Percentiles rank a stretch among this genome's conserved stretches.
Conservation (phyloP, 139 green algal genomes). For the Eudorina sp. region DNA sequence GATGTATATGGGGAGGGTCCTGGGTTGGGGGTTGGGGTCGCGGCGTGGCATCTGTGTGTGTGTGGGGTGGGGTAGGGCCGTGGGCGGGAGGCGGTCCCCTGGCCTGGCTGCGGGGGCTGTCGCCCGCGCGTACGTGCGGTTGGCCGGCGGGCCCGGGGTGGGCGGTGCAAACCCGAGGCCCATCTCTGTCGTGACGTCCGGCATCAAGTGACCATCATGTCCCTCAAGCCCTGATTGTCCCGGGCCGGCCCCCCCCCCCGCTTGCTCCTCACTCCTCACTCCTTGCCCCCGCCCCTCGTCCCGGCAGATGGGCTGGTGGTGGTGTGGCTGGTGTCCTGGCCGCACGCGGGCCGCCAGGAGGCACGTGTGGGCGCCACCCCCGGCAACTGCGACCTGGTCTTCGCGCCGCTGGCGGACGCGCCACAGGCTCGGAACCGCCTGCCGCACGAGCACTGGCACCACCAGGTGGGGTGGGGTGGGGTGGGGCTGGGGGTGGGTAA, state of each 20-base stretch:
- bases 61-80: no score
- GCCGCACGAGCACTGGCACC: conserved; percentile 46
- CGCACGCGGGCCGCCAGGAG: conserved; percentile 25
- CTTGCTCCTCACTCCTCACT: not conserved
- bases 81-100: no score
- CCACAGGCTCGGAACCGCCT: not conserved
- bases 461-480: conserved; percentile 14
- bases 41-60: no score
- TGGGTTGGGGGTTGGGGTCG: no score
- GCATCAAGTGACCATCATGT: no score
- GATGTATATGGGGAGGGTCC: no score
- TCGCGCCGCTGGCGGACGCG: conserved; percentile 15
- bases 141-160: no score
- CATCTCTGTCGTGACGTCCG: no score
- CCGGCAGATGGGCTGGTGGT: conserved; percentile 21
- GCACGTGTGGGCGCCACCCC: not conserved
- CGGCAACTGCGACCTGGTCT: conserved; percentile 18
- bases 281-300: not conserved
- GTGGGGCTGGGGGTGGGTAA: no score
- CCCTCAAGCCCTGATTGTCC: not conserved
- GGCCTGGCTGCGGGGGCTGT: no score
- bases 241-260: not conserved
- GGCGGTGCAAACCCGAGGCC: not conserved
- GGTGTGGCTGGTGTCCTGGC: conserved; percentile 47
- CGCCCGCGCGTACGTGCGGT: no score